Evolutionary conservation across 306 rosid species (phyloP), one percentile per base, ranked within the genome.

Genomic region (Quercus agrifolia): DNA sequence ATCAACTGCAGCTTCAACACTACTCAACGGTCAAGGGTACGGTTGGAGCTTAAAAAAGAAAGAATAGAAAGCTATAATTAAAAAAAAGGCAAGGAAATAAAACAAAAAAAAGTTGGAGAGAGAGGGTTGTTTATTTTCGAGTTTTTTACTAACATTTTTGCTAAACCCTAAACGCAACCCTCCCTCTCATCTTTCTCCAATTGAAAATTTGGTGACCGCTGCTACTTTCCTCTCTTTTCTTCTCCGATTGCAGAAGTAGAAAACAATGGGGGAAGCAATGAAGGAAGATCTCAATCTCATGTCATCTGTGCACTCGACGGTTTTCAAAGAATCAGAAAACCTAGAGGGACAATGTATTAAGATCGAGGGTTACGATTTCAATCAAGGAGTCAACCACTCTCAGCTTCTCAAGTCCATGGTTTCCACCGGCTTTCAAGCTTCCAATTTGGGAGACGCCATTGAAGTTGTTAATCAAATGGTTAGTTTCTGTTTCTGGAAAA

Each of bases 341-440:
- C 84, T 93, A 0, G 85, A 86, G 7, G 98, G 99, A 74, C 82
- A 85, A 25, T 80, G 85, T 81, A 23, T 58, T 19, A 74, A 82
- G 76, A 90, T 95, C 10, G 84, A 89, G 71, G 99, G 99, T 61
- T 95, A 95, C 17, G 93, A 95, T 75, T 95, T 95, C 86, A 91
- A 95, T 82, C 84, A 75, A 3, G 97, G 98, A 12, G 75, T 93
- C 3, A 71, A 91, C 74, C 93, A 91, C 75, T 71, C 85, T n/a
- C 85, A 85, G 58, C 93, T 95, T 68, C 82, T 95, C 62, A 70
- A 56, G 11, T 90, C 98, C 64, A 67, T 95, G 87, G 6, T 87
- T 75, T 78, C 89, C 59, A 91, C 98, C 71, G 98, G 98, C 0
- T 95, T 95, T 76, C 98, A 95, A 70, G 99, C 99, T 80, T 92